Percentiles rank a stretch among this genome's conserved stretches.
phyloP scores from a whole-genome alignment of 768 basidiomycete species.

The Rhodotorula graminis region DNA sequence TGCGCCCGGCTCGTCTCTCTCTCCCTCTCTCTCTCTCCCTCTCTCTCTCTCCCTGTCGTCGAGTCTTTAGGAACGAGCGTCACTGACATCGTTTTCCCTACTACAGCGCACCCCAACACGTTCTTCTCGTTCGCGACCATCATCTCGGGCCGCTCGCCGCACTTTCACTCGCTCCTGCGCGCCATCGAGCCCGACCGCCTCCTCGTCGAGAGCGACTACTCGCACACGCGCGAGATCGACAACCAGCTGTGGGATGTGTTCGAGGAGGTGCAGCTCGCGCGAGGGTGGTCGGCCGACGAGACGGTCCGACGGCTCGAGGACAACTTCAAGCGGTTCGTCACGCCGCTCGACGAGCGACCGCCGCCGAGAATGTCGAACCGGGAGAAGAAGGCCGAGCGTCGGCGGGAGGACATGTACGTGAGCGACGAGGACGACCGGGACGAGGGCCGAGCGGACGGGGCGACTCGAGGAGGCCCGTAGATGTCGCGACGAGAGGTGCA shows the following conservation, averaged over 20 bases:
- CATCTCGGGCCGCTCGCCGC: slow-evolving; percentile 69
- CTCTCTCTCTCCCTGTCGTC: no score
- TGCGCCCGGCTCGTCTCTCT: background rate
- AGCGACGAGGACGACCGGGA: slow-evolving; percentile 1
- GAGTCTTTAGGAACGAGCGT: no score
- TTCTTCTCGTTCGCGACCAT: slow-evolving; percentile 83
- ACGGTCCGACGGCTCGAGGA: slow-evolving; percentile 53
- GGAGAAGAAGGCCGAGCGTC: slow-evolving; percentile 10
- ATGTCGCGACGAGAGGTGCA: background rate
- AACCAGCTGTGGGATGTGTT: slow-evolving; percentile 63
- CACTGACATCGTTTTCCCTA: no score
- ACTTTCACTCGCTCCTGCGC: slow-evolving; percentile 61
- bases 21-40: no score
- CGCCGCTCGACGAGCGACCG: slow-evolving; percentile 3
- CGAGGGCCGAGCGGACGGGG: background rate
- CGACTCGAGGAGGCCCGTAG: no score
- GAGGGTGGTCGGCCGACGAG: slow-evolving; percentile 52
- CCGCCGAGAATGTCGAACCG: slow-evolving; percentile 1
- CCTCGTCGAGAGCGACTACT: slow-evolving; percentile 79
- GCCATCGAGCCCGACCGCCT: slow-evolving; percentile 63
- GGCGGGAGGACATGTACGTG: slow-evolving; percentile 15
- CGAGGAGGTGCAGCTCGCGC: slow-evolving; percentile 66
- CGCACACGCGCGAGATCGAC: slow-evolving; percentile 65
- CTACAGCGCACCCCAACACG: slow-evolving; percentile 67
- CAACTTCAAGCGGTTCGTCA: slow-evolving; percentile 58